These are phyloP conservation scores for Magnaporthiopsis rhizophila DNA, from an alignment of 2,329 filamentous ascomycete species.

Conservation along the genomic window DNA sequence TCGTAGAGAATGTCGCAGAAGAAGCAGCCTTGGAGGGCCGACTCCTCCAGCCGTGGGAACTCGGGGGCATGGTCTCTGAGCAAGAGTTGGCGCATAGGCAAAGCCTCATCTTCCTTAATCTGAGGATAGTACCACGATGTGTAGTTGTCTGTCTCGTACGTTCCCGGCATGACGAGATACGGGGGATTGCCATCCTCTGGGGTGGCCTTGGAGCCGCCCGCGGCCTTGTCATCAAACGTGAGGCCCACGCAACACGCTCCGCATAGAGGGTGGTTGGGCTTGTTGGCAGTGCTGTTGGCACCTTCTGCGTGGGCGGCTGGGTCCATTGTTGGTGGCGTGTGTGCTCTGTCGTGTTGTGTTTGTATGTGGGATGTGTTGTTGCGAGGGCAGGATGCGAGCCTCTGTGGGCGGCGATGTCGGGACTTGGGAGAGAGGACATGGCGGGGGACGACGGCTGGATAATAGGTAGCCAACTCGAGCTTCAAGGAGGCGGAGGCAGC, in stretches of 20 bases:
- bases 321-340: background rate
- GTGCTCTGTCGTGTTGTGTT: too few species aligned
- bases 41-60: background rate
- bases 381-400: too few species aligned
- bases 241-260: background rate
- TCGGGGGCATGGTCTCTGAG: background rate
- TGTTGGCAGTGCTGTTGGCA: too few species aligned
- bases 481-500: too few species aligned
- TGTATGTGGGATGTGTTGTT: background rate
- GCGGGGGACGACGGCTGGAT: too few species aligned
- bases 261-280: background rate
- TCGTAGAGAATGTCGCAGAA: background rate
- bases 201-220: background rate
- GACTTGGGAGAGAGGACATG: too few species aligned
- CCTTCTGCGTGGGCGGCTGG: too few species aligned
- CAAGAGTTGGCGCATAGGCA: background rate
- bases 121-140: background rate
- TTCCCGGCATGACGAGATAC: background rate
- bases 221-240: background rate
- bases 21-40: background rate
- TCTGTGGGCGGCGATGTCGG: too few species aligned
- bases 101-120: background rate
- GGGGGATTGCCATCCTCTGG: background rate
- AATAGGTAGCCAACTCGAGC: too few species aligned
- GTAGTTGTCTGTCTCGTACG: background rate